Evolutionary conservation across 768 basidiomycete genomes (phyloP).

Genomic region (Hirschioporus abietinus): DNA sequence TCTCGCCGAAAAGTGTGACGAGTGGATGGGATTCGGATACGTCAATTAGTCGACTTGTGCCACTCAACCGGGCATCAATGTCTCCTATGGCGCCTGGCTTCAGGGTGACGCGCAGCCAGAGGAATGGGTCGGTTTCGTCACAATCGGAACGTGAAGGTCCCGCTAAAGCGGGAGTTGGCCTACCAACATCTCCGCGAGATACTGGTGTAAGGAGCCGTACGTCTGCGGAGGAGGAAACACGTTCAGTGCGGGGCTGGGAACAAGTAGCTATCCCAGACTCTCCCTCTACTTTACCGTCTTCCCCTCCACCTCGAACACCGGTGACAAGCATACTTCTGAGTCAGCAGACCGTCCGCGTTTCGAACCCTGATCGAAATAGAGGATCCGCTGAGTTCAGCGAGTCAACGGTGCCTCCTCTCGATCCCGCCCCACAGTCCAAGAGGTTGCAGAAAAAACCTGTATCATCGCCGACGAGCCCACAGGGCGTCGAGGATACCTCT

Average conservation of each 20-base stretch:
- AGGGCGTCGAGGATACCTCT: slow-evolving; percentile 35
- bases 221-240: not conserved
- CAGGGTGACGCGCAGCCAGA: slow-evolving; percentile 29
- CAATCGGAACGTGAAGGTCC: slow-evolving; percentile 39
- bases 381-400: slow-evolving; percentile 28
- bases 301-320: slow-evolving; percentile 35
- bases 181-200: not conserved
- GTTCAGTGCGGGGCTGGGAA: slow-evolving; percentile 25
- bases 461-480: slow-evolving; percentile 21
- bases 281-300: slow-evolving; percentile 31
- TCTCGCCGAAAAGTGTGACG: slow-evolving; percentile 27
- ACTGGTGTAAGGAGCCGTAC: not conserved
- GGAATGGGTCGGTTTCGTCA: slow-evolving; percentile 37
- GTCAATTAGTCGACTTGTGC: slow-evolving; percentile 48
- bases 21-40: slow-evolving; percentile 54
- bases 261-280: slow-evolving; percentile 32
- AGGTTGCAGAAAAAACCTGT: slow-evolving; percentile 35
- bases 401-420: slow-evolving; percentile 20
- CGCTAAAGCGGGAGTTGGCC: slow-evolving; percentile 12
- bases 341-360: slow-evolving; percentile 24
- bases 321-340: slow-evolving; percentile 21
- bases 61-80: slow-evolving; percentile 59
- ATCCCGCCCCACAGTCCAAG: slow-evolving; percentile 24
- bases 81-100: slow-evolving; percentile 67
- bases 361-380: slow-evolving; percentile 24